phyloP scores from a whole-genome alignment of 257 asterid genomes.

The Solanum neorickii region DNA sequence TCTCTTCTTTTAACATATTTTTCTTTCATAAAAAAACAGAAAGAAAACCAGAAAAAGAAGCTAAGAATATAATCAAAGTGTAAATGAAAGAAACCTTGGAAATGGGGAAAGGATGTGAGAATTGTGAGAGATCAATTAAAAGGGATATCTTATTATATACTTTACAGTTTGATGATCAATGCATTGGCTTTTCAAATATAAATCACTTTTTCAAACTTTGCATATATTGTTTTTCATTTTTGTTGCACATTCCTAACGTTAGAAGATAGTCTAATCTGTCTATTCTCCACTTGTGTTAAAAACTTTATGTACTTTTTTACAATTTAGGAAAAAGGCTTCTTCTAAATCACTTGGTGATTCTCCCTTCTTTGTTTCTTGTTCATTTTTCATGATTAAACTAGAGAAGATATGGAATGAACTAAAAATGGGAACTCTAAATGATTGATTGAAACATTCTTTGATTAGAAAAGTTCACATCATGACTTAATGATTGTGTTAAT shows the following conservation, averaged over 20 bases:
- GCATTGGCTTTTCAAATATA: neutral
- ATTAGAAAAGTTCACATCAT: neutral
- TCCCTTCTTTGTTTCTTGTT: neutral
- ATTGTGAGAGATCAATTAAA: neutral
- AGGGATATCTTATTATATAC: neutral
- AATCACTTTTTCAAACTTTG: neutral
- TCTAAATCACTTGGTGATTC: neutral
- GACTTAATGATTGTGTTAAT: neutral
- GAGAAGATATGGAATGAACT: neutral
- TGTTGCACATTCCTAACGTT: neutral
- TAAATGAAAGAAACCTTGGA: neutral
- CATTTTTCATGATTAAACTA: neutral
- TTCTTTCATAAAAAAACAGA: neutral
- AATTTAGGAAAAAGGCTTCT: neutral
- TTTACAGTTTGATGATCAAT: neutral
- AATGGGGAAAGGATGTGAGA: neutral
- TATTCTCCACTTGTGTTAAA: neutral
- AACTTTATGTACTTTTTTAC: neutral
- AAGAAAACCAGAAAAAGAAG: constrained; percentile 2
- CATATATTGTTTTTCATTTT: neutral
- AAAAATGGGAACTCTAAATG: neutral
- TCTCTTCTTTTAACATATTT: neutral
- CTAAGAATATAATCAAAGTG: neutral
- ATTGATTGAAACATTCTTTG: neutral
- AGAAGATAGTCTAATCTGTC: neutral